Percentiles rank a stretch among this genome's conserved stretches.
These are phyloP conservation scores for Monoraphidium neglectum DNA, from an alignment of 139 green algal genomes.

Conservation along the genomic window DNA sequence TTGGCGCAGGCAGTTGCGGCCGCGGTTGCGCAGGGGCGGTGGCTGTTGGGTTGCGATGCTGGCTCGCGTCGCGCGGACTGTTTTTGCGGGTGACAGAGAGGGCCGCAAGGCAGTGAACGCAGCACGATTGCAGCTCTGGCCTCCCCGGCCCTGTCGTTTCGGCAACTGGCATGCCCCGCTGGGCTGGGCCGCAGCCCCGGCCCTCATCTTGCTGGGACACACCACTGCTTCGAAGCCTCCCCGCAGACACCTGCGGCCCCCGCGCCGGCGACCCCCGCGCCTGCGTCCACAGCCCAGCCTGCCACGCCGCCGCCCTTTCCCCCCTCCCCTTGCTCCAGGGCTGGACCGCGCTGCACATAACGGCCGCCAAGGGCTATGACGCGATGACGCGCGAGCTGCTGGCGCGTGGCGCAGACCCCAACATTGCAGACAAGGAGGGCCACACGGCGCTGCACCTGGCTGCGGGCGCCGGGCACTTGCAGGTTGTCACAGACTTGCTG, in stretches of 20 bases:
- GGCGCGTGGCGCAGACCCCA: conserved; percentile 23
- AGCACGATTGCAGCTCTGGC: neutral
- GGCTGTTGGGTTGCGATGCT: no score
- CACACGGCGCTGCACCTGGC: conserved; percentile 56
- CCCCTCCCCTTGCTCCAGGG: conserved; percentile 1
- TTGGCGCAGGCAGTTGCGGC: no score
- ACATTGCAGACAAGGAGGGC: conserved; percentile 44
- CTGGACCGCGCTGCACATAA: conserved; percentile 30
- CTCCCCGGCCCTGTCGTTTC: neutral
- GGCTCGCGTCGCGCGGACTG: no score
- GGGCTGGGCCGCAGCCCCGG: no score
- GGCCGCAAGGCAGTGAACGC: neutral
- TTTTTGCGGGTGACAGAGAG: no score
- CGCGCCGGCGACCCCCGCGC: neutral
- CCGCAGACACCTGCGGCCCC: neutral
- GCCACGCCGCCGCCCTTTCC: neutral
- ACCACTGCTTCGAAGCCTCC: neutral
- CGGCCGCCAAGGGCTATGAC: conserved; percentile 30
- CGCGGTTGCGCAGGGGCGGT: no score
- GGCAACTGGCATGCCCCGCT: neutral
- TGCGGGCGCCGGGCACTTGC: conserved; percentile 19
- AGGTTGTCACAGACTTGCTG: conserved; percentile 48
- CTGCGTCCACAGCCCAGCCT: neutral
- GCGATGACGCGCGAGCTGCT: conserved; percentile 40
- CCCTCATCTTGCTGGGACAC: no score